phyloP scores from a whole-genome alignment of 768 basidiomycete genomes.

The Mycena galericulata region DNA sequence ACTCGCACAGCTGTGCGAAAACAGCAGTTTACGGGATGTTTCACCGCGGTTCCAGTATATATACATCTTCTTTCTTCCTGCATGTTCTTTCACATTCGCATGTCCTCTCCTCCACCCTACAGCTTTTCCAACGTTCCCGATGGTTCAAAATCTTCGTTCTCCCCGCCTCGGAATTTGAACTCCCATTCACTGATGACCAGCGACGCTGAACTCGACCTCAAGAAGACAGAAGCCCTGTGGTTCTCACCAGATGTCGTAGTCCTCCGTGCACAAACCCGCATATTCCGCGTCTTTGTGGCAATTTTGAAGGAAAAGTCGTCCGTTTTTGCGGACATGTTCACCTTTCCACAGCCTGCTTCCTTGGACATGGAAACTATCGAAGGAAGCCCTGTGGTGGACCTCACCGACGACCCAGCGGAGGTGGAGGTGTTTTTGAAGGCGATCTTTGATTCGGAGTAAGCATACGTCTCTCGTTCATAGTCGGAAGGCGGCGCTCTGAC shows the following conservation, averaged over 20 bases:
- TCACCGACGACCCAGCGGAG: conserved; percentile 10
- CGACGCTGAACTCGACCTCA: too few relatives aligned
- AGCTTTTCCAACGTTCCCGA: too few relatives aligned
- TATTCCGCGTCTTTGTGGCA: conserved; percentile 3
- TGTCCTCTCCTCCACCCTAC: too few relatives aligned
- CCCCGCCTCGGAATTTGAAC: too few relatives aligned
- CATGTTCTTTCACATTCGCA: too few relatives aligned
- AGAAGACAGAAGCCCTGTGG: neutral
- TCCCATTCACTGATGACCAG: too few relatives aligned
- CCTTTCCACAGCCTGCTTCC: conserved; percentile 11
- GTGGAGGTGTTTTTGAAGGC: conserved; percentile 18
- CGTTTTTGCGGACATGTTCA: conserved; percentile 11
- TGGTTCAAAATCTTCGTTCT: too few relatives aligned
- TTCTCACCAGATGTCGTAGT: conserved; percentile 7
- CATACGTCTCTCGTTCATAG: neutral
- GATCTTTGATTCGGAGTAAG: conserved; percentile 21
- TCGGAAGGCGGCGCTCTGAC: neutral
- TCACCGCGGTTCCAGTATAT: too few relatives aligned
- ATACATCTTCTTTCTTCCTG: too few relatives aligned
- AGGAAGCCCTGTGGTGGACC: conserved; percentile 5
- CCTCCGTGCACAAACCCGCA: neutral
- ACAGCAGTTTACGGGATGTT: too few relatives aligned
- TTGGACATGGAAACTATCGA: conserved; percentile 14
- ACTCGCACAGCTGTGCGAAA: too few relatives aligned
- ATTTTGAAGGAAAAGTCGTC: conserved; percentile 2